Evolutionary conservation across 2,329 filamentous ascomycete species (phyloP).

Genomic region (Pseudogymnoascus sp.): DNA sequence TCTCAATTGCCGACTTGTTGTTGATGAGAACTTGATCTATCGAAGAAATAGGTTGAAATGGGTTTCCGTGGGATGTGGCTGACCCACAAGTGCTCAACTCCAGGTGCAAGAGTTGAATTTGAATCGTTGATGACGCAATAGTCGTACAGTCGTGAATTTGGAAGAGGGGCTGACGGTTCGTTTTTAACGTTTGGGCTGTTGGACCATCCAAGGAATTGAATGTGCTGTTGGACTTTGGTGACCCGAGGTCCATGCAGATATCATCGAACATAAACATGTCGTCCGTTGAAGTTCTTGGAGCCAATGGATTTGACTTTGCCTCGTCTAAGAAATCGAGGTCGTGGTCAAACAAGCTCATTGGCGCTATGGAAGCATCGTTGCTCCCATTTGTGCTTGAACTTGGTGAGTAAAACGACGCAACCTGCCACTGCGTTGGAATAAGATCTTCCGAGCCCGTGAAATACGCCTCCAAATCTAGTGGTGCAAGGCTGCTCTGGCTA

Average conservation of each 20-base stretch:
- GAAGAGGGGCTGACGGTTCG: neutral
- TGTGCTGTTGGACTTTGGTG: neutral
- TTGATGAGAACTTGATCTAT: slow-evolving; percentile 3
- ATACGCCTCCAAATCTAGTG: neutral
- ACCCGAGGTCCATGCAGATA: neutral
- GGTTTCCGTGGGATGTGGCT: neutral
- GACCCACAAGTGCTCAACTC: neutral
- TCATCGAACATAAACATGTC: slow-evolving; percentile 1
- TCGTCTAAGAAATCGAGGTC: neutral
- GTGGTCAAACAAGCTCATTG: neutral
- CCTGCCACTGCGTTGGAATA: neutral
- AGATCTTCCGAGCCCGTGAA: neutral
- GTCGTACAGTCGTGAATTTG: neutral
- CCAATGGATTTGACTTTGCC: neutral
- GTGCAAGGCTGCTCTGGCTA: neutral
- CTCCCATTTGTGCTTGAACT: neutral
- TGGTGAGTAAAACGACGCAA: neutral
- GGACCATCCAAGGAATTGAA: neutral
- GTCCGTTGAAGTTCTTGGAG: neutral
- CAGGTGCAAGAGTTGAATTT: neutral
- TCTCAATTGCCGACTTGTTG: slow-evolving; percentile 5
- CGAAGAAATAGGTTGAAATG: neutral
- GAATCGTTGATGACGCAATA: neutral
- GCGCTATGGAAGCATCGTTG: neutral
- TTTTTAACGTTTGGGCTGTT: neutral